Percentiles rank a stretch among this genome's conserved stretches.
Evolutionary conservation across 2,329 filamentous ascomycete species (phyloP).

Genomic region (Fusarium phyllophilum): DNA sequence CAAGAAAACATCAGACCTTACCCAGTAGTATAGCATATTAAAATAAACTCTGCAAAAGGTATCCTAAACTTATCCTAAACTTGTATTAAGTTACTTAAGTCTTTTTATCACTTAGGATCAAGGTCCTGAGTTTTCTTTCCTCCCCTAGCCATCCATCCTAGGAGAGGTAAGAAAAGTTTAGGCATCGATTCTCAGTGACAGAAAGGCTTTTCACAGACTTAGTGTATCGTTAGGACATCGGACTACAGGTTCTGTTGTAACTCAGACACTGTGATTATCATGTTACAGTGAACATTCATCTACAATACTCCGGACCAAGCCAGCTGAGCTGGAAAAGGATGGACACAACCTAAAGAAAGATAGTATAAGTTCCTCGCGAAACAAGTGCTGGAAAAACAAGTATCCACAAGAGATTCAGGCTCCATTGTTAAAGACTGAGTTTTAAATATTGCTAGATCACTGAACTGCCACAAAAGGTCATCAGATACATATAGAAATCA

Average conservation of each 20-base stretch:
- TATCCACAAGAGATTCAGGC: not conserved
- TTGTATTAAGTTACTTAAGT: too few species aligned
- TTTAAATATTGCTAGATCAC: not conserved
- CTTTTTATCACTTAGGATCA: not conserved
- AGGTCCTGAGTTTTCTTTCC: not conserved
- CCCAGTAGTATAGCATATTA: not conserved
- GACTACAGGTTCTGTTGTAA: not conserved
- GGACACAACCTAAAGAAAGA: not conserved
- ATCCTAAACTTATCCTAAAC: not conserved
- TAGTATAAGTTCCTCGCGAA: too few species aligned
- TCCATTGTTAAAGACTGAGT: not conserved
- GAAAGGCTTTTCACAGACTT: not conserved
- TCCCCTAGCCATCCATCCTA: not conserved
- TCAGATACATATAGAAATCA: not conserved
- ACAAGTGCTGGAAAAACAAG: not conserved
- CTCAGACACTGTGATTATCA: too few species aligned
- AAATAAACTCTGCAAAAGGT: not conserved
- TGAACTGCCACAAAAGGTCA: not conserved
- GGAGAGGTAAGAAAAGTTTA: not conserved
- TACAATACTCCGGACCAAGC: not conserved
- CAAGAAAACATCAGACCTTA: not conserved
- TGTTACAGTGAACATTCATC: too few species aligned
- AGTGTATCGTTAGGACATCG: not conserved
- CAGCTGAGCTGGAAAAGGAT: not conserved
- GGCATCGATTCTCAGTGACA: not conserved